phyloP scores from a whole-genome alignment of 768 basidiomycete species.

The Amanita rubescens region DNA sequence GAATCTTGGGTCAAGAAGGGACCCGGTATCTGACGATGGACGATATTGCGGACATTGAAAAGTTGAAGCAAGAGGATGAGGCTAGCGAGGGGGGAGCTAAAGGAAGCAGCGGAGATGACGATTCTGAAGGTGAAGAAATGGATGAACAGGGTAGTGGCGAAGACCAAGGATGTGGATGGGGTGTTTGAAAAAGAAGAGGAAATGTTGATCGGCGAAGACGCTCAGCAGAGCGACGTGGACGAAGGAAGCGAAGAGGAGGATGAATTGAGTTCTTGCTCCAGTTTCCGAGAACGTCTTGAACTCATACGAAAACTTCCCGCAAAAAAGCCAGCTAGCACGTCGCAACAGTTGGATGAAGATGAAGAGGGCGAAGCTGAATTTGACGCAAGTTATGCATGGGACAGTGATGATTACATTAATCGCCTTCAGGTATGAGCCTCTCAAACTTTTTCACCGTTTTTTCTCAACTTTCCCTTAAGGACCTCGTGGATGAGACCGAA shows the following conservation, averaged over 20 bases:
- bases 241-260: conserved; percentile 30
- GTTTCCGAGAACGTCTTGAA: conserved; percentile 40
- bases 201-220: conserved; percentile 25
- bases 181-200: conserved; percentile 30
- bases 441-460: not conserved
- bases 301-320: conserved; percentile 25
- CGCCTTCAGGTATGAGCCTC: conserved; percentile 42
- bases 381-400: conserved; percentile 22
- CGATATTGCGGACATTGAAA: conserved; percentile 51
- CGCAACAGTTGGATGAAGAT: conserved; percentile 21
- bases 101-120: conserved; percentile 20
- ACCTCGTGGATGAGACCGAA: conserved; percentile 52
- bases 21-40: conserved; percentile 51
- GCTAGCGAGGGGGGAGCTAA: conserved; percentile 17
- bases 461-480: conserved; percentile 29
- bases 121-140: not conserved
- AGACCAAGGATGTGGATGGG: conserved; percentile 16
- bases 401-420: conserved; percentile 44
- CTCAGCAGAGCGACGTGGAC: conserved; percentile 20
- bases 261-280: conserved; percentile 31
- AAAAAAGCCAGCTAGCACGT: conserved; percentile 19
- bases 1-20: conserved; percentile 38
- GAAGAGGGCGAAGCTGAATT: conserved; percentile 19
- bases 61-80: conserved; percentile 29
- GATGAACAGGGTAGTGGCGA: conserved; percentile 12